Evolutionary conservation across 2,329 filamentous ascomycete genomes (phyloP).

Genomic region (Sporothrix schenckii): DNA sequence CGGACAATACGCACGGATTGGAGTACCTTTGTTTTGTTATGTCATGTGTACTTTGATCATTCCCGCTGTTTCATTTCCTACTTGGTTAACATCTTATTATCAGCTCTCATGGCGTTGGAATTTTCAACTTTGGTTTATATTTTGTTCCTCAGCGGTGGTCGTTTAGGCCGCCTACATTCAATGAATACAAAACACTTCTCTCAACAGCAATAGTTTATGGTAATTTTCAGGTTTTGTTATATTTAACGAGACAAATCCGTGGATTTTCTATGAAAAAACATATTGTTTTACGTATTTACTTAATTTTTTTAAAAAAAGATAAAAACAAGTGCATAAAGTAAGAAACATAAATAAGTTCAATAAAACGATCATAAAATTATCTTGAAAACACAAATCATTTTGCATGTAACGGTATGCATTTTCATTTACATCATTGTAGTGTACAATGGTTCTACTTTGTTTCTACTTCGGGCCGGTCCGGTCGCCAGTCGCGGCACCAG

Average conservation of each 20-base stretch:
- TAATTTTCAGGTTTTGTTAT: too few relatives aligned
- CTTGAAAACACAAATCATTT: too few relatives aligned
- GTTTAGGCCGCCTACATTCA: neutral
- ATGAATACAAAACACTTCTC: neutral
- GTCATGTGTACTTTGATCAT: neutral
- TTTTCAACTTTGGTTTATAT: neutral
- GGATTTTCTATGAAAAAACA: too few relatives aligned
- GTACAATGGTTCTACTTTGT: neutral
- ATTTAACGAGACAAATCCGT: too few relatives aligned
- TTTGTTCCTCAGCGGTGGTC: neutral
- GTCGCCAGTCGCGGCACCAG: conserved; percentile 64
- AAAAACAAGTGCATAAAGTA: too few relatives aligned
- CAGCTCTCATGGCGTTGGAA: conserved; percentile 22
- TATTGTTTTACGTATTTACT: too few relatives aligned
- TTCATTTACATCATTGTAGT: too few relatives aligned
- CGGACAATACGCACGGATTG: conserved; percentile 14
- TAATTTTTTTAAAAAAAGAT: too few relatives aligned
- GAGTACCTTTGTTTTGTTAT: neutral
- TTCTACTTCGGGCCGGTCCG: conserved; percentile 35
- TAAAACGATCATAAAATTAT: too few relatives aligned
- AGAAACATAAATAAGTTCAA: too few relatives aligned
- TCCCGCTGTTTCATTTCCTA: neutral
- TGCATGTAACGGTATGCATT: too few relatives aligned
- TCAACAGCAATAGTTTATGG: too few relatives aligned
- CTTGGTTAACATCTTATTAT: conserved; percentile 16